A percentile compares a stretch with the other conserved stretches of the same genome.
These are phyloP conservation scores for Luffa aegyptiaca DNA, from an alignment of 306 rosid species.

Conservation along the genomic window DNA sequence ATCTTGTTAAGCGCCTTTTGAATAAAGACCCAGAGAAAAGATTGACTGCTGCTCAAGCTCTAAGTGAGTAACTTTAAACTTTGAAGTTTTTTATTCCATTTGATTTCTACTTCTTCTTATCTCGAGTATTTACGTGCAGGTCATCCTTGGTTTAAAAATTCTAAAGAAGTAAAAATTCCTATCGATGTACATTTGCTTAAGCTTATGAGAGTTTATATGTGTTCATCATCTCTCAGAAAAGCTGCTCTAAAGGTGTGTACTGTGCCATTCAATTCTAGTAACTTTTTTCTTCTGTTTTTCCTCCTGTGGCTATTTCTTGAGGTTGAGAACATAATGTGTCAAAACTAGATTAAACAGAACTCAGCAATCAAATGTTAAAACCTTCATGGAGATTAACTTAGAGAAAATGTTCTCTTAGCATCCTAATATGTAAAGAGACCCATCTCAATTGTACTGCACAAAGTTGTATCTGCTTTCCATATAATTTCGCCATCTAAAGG, in stretches of 20 bases:
- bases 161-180: slow-evolving; percentile 50
- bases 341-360: background rate
- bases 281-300: background rate
- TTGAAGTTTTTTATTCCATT: slow-evolving; percentile 3
- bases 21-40: slow-evolving; percentile 89
- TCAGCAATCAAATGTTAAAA: slow-evolving; percentile 3
- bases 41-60: slow-evolving; percentile 87
- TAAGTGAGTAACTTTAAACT: slow-evolving; percentile 37
- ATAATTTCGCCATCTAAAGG: background rate
- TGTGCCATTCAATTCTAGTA: slow-evolving; percentile 3
- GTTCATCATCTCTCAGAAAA: slow-evolving; percentile 74
- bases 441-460: background rate
- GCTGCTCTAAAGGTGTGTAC: slow-evolving; percentile 82
- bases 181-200: slow-evolving; percentile 70
- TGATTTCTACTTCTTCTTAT: slow-evolving; percentile 19
- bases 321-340: background rate
- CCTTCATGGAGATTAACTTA: background rate
- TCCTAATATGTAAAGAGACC: background rate
- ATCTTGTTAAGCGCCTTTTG: slow-evolving; percentile 73
- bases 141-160: slow-evolving; percentile 78
- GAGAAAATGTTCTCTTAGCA: background rate
- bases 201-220: slow-evolving; percentile 84
- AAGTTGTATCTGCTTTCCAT: background rate
- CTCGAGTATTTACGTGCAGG: slow-evolving; percentile 37
- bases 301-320: background rate